A percentile compares a stretch with the other conserved stretches of the same genome.
phyloP scores from a whole-genome alignment of 2,329 filamentous ascomycete genomes.

The Purpureocillium takamizusanense region DNA sequence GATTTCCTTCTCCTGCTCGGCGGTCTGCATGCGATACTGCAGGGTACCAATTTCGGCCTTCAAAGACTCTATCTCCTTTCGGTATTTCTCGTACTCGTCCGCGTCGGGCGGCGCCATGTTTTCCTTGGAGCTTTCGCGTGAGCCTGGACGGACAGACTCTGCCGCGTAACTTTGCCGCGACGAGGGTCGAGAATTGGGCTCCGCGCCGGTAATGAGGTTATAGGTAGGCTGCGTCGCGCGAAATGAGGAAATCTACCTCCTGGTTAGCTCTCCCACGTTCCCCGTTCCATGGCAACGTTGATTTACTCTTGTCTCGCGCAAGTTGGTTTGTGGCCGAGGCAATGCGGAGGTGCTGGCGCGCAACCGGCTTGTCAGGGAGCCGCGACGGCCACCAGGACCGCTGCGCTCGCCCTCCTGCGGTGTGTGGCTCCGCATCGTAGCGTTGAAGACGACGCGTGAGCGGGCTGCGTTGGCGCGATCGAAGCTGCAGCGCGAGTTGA shows the following conservation, averaged over 20 bases:
- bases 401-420: slow-evolving; percentile 20
- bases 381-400: slow-evolving; percentile 17
- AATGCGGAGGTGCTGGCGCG: slow-evolving; percentile 26
- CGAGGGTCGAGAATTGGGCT: slow-evolving; percentile 26
- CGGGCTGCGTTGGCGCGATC: too few species aligned
- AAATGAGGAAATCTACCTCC: slow-evolving; percentile 37
- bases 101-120: slow-evolving; percentile 50
- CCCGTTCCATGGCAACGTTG: slow-evolving; percentile 12
- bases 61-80: slow-evolving; percentile 60
- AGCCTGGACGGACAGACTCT: slow-evolving; percentile 35
- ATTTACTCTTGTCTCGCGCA: slow-evolving; percentile 30
- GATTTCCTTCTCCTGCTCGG: slow-evolving; percentile 83
- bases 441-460: slow-evolving; percentile 2
- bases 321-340: slow-evolving; percentile 23
- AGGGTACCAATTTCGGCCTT: slow-evolving; percentile 84
- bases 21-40: slow-evolving; percentile 77
- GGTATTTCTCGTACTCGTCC: slow-evolving; percentile 50
- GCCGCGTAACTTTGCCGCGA: slow-evolving; percentile 31
- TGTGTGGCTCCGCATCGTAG: slow-evolving; percentile 23
- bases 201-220: slow-evolving; percentile 48
- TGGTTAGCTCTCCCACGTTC: too few species aligned
- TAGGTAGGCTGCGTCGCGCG: slow-evolving; percentile 47
- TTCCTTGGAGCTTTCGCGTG: slow-evolving; percentile 50
- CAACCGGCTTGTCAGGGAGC: slow-evolving; percentile 20
- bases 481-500: too few species aligned